Evolutionary conservation across 257 asterid species (phyloP), one percentile per base, ranked within the genome.

Genomic region (Eucommia ulmoides): DNA sequence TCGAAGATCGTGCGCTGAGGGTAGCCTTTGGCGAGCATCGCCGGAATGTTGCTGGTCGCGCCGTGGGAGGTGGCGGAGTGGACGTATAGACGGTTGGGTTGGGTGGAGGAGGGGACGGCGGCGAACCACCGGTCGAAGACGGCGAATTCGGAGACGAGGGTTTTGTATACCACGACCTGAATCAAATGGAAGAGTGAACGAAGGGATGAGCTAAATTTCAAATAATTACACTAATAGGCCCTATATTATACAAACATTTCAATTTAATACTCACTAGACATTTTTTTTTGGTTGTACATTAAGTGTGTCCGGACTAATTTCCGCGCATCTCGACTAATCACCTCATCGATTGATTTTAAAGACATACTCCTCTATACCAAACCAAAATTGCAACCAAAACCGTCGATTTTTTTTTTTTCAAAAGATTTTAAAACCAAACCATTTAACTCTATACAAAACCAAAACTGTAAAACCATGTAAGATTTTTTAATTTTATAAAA

Each of bases 61-160:
- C 47, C 33, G 14, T 51, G 29, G 52, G 29, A 18, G 0, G 38
- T 38, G 15, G n/a, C 45, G 8, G 45, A 38, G 45, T 38, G 45
- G 45, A 38, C 45, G 45, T 8, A 38, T 9, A 52, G 2, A 3
- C 25, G 52, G 45, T 19, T 11, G 44, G 41, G 55, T 16, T 45
- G 50, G 19, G 41, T 53, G 49, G 14, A 59, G 48, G 58, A 76
- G 3, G 45, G 45, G 15, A 38, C 45, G 45, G 45, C 14, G 45
- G 45, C 45, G 45, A 38, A 38, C 45, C 45, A 38, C 45, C 45
- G 45, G 45, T 38, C 45, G 45, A 38, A 38, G 45, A 38, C 45
- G 45, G 45, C 45, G 45, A 38, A 38, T 1, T 38, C 45, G n/a
- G 45, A 38, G 45, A 38, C 45, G n/a, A 38, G 45, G 15, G 45